Conservation (phyloP, 2,329 filamentous ascomycete genomes). For the Botryotinia globosa region DNA sequence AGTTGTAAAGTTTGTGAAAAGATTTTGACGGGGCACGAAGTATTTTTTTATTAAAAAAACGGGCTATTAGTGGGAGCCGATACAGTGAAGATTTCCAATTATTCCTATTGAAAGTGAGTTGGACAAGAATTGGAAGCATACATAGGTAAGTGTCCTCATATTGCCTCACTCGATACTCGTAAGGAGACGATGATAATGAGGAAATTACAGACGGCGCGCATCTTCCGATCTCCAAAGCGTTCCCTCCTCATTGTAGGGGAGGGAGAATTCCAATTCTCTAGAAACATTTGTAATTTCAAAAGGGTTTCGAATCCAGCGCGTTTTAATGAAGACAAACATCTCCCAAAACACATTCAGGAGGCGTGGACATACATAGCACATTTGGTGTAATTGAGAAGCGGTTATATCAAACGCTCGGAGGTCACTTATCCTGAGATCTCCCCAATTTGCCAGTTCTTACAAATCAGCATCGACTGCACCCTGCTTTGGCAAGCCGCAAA, state of each 20-base stretch:
- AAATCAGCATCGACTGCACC: neutral
- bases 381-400: neutral
- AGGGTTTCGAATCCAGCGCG: neutral
- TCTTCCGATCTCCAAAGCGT: too few species aligned
- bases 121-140: too few species aligned
- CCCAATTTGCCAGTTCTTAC: neutral
- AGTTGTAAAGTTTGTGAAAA: neutral
- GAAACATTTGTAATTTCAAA: neutral
- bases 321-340: neutral
- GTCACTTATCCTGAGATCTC: neutral
- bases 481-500: too few species aligned
- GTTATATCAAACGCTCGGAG: neutral
- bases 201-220: neutral
- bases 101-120: neutral
- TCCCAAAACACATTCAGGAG: neutral
- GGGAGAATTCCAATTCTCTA: too few species aligned
- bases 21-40: neutral
- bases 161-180: neutral
- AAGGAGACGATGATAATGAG: neutral
- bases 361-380: neutral
- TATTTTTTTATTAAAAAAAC: neutral
- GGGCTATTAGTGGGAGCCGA: neutral
- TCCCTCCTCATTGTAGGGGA: neutral
- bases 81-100: neutral
- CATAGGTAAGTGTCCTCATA: neutral